Conservation (phyloP, 2,329 filamentous ascomycete genomes). For the Orbilia ellipsospora region DNA sequence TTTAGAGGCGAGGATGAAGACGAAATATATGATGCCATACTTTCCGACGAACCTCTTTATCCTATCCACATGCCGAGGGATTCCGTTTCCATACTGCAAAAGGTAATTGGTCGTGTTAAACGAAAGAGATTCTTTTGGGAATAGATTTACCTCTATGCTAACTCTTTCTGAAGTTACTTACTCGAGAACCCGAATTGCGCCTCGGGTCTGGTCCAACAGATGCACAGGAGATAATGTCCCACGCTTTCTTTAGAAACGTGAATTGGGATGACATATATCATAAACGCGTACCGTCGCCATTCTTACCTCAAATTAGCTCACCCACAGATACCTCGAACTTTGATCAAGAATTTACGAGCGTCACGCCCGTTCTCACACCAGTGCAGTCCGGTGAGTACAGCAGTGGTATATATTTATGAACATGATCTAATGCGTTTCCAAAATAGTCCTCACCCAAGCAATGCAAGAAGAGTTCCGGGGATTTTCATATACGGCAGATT, state of each 20-base stretch:
- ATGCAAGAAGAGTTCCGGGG: constrained; percentile 99
- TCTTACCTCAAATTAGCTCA: constrained; percentile 87
- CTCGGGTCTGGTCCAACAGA: constrained; percentile 95
- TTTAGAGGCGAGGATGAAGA: constrained; percentile 99
- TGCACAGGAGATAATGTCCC: constrained; percentile 98
- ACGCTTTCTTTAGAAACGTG: constrained; percentile 96
- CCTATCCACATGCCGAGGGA: constrained; percentile 99
- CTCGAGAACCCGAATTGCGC: constrained; percentile 90
- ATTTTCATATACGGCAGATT: constrained; percentile 96
- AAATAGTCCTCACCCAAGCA: constrained; percentile 87
- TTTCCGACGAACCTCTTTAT: constrained; percentile 96
- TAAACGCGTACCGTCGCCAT: constrained; percentile 89
- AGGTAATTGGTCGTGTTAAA: constrained; percentile 62
- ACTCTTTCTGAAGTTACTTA: constrained; percentile 71
- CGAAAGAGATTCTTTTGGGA: neutral
- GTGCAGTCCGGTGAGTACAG: constrained; percentile 86
- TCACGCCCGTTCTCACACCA: constrained; percentile 94
- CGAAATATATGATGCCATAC: constrained; percentile 98
- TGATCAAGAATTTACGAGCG: constrained; percentile 97
- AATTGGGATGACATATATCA: constrained; percentile 99
- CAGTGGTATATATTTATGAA: neutral
- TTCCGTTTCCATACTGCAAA: constrained; percentile 96
- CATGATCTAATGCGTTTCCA: constrained; percentile 52
- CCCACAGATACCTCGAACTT: constrained; percentile 99
- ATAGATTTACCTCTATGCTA: constrained; percentile 12